These are phyloP conservation scores for Sphagnum fallax DNA, from an alignment of 228 moss, liverwort and hornwort genomes.

Conservation along the genomic window DNA sequence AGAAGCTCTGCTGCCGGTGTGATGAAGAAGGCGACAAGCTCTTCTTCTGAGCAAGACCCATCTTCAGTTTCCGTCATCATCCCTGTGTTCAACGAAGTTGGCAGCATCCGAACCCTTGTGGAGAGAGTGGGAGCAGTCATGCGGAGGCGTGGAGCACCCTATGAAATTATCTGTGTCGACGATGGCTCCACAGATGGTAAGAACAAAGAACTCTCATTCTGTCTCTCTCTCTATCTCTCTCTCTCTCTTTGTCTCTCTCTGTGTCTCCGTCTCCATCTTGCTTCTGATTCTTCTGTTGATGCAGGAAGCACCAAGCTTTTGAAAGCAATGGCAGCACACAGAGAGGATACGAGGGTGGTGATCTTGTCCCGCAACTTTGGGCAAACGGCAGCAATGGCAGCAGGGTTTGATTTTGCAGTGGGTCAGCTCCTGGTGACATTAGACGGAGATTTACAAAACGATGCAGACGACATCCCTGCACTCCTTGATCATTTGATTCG, in stretches of 20 bases:
- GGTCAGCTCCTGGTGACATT: constrained; percentile 40
- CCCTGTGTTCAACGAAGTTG: constrained; percentile 41
- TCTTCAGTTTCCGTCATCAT: constrained; percentile 44
- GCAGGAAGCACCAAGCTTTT: constrained; percentile 37
- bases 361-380: constrained; percentile 48
- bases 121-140: constrained; percentile 42
- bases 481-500: constrained; percentile 22
- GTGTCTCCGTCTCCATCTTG: no score
- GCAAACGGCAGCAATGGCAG: constrained; percentile 56
- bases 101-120: constrained; percentile 27
- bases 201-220: no score
- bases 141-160: constrained; percentile 42
- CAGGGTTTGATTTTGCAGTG: constrained; percentile 39
- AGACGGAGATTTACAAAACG: constrained; percentile 55
- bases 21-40: no score
- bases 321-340: constrained; percentile 33
- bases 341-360: constrained; percentile 41
- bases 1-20: no score
- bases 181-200: constrained; percentile 57
- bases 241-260: no score
- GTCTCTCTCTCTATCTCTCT: no score
- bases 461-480: constrained; percentile 40
- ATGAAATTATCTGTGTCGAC: constrained; percentile 47
- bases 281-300: no score
- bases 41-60: neutral